phyloP scores from a whole-genome alignment of 2,329 filamentous ascomycete genomes.

The Hypoxylon sp. region DNA sequence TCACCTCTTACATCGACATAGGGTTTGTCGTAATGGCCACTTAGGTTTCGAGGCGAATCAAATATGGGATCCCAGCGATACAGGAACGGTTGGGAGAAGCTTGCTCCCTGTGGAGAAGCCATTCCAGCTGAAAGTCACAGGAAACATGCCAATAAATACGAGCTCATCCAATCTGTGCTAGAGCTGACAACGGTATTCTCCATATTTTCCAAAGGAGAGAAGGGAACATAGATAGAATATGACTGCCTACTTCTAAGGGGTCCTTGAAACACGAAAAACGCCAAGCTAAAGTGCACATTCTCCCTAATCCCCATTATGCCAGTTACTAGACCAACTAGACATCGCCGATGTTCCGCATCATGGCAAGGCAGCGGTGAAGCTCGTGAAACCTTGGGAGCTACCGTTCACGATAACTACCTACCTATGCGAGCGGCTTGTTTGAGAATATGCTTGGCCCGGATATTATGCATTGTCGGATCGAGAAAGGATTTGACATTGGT shows the following conservation, averaged over 20 bases:
- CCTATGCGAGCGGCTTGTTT: background rate
- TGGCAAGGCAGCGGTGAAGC: background rate
- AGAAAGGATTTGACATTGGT: background rate
- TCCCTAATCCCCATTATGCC: background rate
- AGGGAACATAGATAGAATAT: background rate
- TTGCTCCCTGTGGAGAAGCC: background rate
- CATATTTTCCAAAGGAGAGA: background rate
- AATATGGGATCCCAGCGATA: conserved; percentile 25
- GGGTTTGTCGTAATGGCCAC: conserved; percentile 2
- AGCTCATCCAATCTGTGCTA: background rate
- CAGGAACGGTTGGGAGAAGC: conserved; percentile 1
- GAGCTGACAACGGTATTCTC: background rate
- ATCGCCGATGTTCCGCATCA: background rate
- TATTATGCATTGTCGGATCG: background rate
- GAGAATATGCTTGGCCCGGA: background rate
- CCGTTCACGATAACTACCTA: background rate
- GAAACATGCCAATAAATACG: background rate
- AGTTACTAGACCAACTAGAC: background rate
- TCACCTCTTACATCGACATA: conserved; percentile 1
- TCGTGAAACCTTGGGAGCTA: background rate
- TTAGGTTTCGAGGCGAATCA: conserved; percentile 5
- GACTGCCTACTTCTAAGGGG: background rate
- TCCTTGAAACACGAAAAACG: background rate
- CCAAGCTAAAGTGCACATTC: conserved; percentile 13
- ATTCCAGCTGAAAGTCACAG: background rate